Percentiles rank a stretch among this genome's conserved stretches.
phyloP scores from a whole-genome alignment of 805 yeast genomes.

The Nakazawaea wyomingensis region DNA sequence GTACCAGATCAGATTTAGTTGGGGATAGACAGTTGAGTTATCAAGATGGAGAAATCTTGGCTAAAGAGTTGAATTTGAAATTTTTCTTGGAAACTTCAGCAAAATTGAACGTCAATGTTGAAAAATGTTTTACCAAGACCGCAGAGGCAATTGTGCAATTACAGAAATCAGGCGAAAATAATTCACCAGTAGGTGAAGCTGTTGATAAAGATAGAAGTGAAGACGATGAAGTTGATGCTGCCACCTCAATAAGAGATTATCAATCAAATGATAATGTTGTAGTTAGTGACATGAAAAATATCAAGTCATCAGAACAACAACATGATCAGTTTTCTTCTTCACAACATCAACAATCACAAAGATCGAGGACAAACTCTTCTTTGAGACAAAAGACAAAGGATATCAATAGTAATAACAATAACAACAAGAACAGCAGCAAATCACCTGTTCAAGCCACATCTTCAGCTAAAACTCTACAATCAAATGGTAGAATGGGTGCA shows the following conservation, averaged over 20 bases:
- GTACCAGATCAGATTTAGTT: constrained; percentile 74
- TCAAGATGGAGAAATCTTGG: constrained; percentile 42
- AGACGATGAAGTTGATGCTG: neutral
- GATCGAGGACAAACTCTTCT: neutral
- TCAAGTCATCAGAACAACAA: neutral
- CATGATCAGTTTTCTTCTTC: neutral
- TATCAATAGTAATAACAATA: neutral
- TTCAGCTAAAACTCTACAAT: neutral
- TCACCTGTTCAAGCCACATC: too few species aligned
- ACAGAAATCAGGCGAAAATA: too few species aligned
- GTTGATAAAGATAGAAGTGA: neutral
- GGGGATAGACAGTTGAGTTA: constrained; percentile 67
- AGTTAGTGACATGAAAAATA: neutral
- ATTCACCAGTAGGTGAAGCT: too few species aligned
- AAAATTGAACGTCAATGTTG: constrained; percentile 68
- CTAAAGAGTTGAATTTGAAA: constrained; percentile 22
- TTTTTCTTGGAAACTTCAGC: constrained; percentile 74
- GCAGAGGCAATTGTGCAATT: constrained; percentile 14
- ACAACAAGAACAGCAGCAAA: neutral
- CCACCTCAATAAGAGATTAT: neutral
- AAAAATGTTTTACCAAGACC: constrained; percentile 57
- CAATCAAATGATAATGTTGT: neutral
- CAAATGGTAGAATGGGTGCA: too few species aligned
- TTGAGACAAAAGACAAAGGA: neutral
- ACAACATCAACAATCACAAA: neutral